These are phyloP conservation scores for Rachicladosporium sp. DNA, from an alignment of 2,329 filamentous ascomycete genomes.

Conservation along the genomic window DNA sequence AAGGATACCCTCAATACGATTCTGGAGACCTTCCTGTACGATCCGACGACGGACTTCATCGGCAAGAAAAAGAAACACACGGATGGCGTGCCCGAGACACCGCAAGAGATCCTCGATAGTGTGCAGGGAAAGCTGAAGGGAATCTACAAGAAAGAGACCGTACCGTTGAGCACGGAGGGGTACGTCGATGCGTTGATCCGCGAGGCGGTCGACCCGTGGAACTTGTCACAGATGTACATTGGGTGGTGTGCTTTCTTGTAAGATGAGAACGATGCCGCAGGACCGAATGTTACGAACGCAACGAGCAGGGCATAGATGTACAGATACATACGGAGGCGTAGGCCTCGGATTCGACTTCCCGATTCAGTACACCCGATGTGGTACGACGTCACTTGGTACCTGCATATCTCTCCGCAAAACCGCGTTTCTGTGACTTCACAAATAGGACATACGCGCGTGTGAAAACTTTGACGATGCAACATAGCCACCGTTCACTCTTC, in stretches of 20 bases:
- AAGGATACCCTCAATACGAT: conserved; percentile 97
- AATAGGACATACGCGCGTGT: no score
- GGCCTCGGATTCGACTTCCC: no score
- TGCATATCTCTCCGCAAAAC: no score
- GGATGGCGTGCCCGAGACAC: conserved; percentile 50
- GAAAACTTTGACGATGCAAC: no score
- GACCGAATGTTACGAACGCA: no score
- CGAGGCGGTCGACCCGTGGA: conserved; percentile 67
- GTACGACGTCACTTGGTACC: no score
- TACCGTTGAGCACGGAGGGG: conserved; percentile 86
- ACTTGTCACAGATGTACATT: conserved; percentile 90
- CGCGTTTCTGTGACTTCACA: no score
- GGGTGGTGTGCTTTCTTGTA: conserved; percentile 71
- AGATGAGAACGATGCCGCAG: not conserved
- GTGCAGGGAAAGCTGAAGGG: conserved; percentile 81
- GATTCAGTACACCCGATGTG: no score
- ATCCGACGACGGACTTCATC: conserved; percentile 88
- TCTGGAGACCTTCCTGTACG: conserved; percentile 90
- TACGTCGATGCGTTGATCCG: conserved; percentile 93
- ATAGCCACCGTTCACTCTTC: no score
- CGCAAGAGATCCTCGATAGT: conserved; percentile 73
- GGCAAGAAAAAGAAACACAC: conserved; percentile 51
- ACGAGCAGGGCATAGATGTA: no score
- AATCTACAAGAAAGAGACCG: conserved; percentile 71
- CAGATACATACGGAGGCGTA: no score